Percentiles rank a stretch among this genome's conserved stretches.
These are phyloP conservation scores for Eucalyptus brandiana DNA, from an alignment of 345 rosid genomes.

Conservation along the genomic window DNA sequence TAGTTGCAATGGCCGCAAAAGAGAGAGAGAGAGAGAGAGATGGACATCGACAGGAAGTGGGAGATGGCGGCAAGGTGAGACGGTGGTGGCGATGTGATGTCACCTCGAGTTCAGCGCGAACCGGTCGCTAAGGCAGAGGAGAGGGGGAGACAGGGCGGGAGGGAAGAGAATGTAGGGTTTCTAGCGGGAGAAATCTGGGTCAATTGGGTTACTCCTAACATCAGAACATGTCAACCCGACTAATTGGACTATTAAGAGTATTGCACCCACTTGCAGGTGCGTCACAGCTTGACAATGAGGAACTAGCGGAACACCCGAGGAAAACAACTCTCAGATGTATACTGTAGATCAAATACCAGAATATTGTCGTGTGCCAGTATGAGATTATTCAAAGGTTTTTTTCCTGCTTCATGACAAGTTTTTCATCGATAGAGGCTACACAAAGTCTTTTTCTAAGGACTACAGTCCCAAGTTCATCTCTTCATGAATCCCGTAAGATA, in stretches of 20 bases:
- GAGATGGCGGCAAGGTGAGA: background rate
- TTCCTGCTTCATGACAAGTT: background rate
- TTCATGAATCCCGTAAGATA: background rate
- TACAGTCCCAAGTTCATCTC: background rate
- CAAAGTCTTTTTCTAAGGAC: background rate
- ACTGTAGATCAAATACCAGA: background rate
- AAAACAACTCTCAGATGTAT: background rate
- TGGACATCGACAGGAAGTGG: background rate
- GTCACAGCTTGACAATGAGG: background rate
- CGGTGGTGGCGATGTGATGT: background rate
- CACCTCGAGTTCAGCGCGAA: background rate
- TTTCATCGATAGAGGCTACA: background rate
- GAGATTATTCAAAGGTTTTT: background rate
- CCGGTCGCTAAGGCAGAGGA: background rate
- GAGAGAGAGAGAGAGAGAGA: background rate
- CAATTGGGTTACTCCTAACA: background rate
- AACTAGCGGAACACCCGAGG: background rate
- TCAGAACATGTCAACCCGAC: background rate
- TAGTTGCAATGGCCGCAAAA: background rate
- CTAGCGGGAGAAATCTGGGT: background rate
- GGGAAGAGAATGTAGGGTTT: background rate
- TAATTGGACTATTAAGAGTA: background rate
- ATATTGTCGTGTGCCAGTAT: background rate
- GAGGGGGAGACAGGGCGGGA: background rate
- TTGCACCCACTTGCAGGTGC: background rate